phyloP scores from a whole-genome alignment of 73 alveolate genomes.

The Halteria grandinella region DNA sequence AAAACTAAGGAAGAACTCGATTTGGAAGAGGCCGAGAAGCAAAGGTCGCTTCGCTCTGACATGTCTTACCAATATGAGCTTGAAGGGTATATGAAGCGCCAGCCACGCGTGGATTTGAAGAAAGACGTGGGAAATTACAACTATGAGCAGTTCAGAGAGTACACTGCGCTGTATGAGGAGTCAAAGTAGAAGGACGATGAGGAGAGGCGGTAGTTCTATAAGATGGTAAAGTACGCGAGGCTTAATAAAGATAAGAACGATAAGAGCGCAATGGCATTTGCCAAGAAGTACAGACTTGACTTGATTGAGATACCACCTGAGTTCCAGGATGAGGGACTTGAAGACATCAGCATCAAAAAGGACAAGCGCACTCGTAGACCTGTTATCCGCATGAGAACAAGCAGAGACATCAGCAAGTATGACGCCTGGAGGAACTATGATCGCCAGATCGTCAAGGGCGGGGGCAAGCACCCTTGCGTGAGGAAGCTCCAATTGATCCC shows the following conservation, averaged over 20 bases:
- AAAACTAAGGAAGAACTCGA: constrained; percentile 12
- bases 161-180: constrained; percentile 23
- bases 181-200: constrained; percentile 14
- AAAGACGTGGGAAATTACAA: constrained; percentile 29
- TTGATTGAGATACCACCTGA: constrained; percentile 34
- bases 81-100: constrained; percentile 3
- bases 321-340: constrained; percentile 20
- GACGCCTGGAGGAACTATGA: constrained; percentile 42
- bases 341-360: neutral
- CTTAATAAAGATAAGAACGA: constrained; percentile 14
- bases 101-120: constrained; percentile 28
- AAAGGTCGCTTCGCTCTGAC: no score
- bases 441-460: neutral
- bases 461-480: neutral
- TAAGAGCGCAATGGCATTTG: neutral
- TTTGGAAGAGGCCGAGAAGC: neutral
- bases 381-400: neutral
- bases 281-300: constrained; percentile 4
- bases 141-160: constrained; percentile 34
- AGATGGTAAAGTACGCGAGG: constrained; percentile 23
- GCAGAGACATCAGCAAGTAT: constrained; percentile 44
- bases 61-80: neutral
- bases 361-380: constrained; percentile 26
- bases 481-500: constrained; percentile 27
- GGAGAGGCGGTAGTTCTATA: neutral